A percentile compares a stretch with the other conserved stretches of the same genome.
These are phyloP conservation scores for Amoebophrya sp. DNA, from an alignment of 169 alveolate species.

Conservation along the genomic window DNA sequence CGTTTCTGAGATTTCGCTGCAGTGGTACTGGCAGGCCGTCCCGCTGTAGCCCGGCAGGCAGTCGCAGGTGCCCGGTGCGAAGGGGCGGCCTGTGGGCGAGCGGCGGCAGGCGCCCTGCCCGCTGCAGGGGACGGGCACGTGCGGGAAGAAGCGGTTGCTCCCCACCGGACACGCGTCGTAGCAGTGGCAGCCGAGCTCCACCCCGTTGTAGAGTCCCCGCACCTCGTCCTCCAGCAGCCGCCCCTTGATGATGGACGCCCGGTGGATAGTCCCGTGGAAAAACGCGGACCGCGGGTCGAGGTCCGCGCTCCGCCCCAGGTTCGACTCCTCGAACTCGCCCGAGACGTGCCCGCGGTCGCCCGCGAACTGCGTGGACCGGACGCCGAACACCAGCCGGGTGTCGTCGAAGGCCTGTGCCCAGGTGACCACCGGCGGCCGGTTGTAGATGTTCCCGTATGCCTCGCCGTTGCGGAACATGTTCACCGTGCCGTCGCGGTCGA, in stretches of 20 bases:
- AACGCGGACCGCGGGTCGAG: not conserved
- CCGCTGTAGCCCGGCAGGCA: conserved; percentile 17
- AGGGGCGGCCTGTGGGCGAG: not conserved
- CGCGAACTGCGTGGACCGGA: not conserved
- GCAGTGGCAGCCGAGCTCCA: not conserved
- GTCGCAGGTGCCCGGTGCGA: not conserved
- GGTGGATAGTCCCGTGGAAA: conserved; percentile 13
- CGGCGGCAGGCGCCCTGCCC: conserved; percentile 19
- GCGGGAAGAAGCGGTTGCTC: not conserved
- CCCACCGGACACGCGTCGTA: not conserved
- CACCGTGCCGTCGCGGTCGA: not conserved
- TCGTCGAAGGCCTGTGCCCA: conserved; percentile 1
- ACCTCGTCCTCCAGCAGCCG: conserved; percentile 16
- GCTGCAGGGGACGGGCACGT: conserved; percentile 10
- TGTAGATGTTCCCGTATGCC: not conserved
- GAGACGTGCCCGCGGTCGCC: not conserved
- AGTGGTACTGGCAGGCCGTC: not conserved
- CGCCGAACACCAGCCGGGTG: conserved; percentile 5
- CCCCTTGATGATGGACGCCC: conserved; percentile 3
- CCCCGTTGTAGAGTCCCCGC: conserved; percentile 1
- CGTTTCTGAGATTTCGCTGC: conserved; percentile 2
- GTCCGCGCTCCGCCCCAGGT: not conserved
- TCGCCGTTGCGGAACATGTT: not conserved
- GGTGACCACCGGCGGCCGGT: not conserved
- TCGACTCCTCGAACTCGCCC: not conserved